Conservation (phyloP, 805 yeast genomes). For the Candida vartiovaarae region DNA sequence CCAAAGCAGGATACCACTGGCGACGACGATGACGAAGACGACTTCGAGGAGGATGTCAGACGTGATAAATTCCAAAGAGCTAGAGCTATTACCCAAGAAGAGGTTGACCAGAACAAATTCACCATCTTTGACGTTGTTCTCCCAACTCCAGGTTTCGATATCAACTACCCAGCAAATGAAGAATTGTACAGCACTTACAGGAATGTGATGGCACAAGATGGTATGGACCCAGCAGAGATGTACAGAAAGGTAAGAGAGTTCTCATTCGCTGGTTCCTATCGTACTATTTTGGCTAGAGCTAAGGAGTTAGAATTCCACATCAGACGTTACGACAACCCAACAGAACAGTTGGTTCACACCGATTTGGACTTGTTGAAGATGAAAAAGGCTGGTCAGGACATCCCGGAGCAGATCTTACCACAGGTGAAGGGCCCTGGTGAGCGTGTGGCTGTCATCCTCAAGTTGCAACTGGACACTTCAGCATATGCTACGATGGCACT, state of each 20-base stretch:
- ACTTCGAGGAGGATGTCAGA: conserved; percentile 66
- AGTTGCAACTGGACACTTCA: conserved; percentile 73
- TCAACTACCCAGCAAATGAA: conserved; percentile 72
- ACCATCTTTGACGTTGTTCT: conserved; percentile 78
- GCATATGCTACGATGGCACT: conserved; percentile 97
- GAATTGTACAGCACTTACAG: conserved; percentile 54
- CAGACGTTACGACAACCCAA: conserved; percentile 53
- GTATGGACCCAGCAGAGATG: conserved; percentile 81
- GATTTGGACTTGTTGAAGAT: conserved; percentile 55
- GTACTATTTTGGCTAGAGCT: conserved; percentile 66
- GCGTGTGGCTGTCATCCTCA: conserved; percentile 65
- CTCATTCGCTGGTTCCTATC: conserved; percentile 85
- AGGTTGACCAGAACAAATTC: conserved; percentile 48
- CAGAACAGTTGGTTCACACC: conserved; percentile 69
- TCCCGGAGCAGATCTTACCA: conserved; percentile 23
- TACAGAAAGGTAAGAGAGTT: conserved; percentile 79
- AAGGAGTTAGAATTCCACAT: conserved; percentile 52
- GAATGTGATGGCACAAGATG: conserved; percentile 71
- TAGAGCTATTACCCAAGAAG: conserved; percentile 67
- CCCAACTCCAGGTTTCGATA: conserved; percentile 96
- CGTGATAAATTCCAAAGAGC: conserved; percentile 56
- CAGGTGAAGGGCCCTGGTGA: conserved; percentile 19
- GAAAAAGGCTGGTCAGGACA: conserved; percentile 22
- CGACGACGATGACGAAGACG: conserved; percentile 35
- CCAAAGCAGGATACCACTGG: conserved; percentile 4